Conservation (phyloP, 768 basidiomycete genomes). For the Rhodotorula toruloides region DNA sequence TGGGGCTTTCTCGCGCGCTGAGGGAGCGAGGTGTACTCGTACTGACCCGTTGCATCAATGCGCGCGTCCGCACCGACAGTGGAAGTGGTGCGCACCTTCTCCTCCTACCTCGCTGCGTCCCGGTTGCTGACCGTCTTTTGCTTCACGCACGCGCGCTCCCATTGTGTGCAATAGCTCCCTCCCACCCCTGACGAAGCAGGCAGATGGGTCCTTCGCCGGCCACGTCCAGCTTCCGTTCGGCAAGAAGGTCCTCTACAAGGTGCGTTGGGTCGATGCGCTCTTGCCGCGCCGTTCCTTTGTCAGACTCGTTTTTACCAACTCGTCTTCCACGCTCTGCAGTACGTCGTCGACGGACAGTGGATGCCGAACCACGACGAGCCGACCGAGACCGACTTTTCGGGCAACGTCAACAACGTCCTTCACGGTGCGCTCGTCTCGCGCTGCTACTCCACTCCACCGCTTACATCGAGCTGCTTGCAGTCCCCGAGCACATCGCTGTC, state of each 20-base stretch:
- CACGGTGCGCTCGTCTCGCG: slow-evolving; percentile 9
- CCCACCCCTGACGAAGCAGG: slow-evolving; percentile 53
- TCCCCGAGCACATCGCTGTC: slow-evolving; percentile 3
- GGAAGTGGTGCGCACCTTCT: slow-evolving; percentile 5
- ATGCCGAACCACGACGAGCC: slow-evolving; percentile 55
- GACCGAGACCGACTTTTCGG: slow-evolving; percentile 59
- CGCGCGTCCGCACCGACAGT: slow-evolving; percentile 4
- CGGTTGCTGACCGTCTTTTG: slow-evolving; percentile 53
- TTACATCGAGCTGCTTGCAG: background rate
- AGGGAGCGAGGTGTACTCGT: background rate
- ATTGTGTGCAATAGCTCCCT: slow-evolving; percentile 53
- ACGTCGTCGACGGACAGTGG: slow-evolving; percentile 71
- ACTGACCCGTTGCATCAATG: slow-evolving; percentile 6
- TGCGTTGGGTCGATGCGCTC: background rate
- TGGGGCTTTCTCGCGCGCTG: no score
- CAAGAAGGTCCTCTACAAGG: slow-evolving; percentile 63
- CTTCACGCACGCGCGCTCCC: background rate
- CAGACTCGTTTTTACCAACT: background rate
- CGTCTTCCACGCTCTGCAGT: slow-evolving; percentile 43
- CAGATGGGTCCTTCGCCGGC: slow-evolving; percentile 56
- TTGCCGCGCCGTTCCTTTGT: background rate
- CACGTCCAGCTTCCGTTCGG: slow-evolving; percentile 59
- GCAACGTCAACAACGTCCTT: slow-evolving; percentile 66
- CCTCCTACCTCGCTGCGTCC: background rate
- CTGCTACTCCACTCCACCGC: background rate